A percentile compares a stretch with the other conserved stretches of the same genome.
These are phyloP conservation scores for Syzygium syzygioides DNA, from an alignment of 441 rosid genomes.

Conservation along the genomic window DNA sequence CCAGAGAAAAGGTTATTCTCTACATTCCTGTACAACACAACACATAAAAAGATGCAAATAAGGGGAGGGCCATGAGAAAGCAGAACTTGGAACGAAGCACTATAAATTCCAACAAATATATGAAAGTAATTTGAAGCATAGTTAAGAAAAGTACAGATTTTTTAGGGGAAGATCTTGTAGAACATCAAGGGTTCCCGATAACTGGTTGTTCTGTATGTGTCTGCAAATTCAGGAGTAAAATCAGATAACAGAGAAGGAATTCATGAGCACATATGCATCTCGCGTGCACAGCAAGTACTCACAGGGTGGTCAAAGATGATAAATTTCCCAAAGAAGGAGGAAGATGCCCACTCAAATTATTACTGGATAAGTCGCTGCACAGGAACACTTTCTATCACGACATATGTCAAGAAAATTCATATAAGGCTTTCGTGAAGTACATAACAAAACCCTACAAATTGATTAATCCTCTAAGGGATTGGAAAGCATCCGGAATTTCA, in stretches of 20 bases:
- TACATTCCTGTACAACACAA: constrained; percentile 53
- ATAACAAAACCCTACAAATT: constrained; percentile 56
- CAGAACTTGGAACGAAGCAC: not conserved
- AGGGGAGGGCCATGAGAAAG: not conserved
- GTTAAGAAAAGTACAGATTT: constrained; percentile 60
- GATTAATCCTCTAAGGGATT: constrained; percentile 51
- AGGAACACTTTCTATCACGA: constrained; percentile 15
- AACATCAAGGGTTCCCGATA: constrained; percentile 80
- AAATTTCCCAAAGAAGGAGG: constrained; percentile 68
- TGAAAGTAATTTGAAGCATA: constrained; percentile 4
- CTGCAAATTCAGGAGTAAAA: constrained; percentile 48
- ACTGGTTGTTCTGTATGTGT: constrained; percentile 74
- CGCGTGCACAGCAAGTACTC: constrained; percentile 16
- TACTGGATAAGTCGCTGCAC: constrained; percentile 73
- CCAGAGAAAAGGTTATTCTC: constrained; percentile 84
- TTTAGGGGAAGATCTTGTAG: constrained; percentile 72
- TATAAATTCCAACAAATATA: not conserved
- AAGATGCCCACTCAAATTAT: constrained; percentile 72
- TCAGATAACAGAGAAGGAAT: not conserved
- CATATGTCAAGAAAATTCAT: constrained; percentile 1
- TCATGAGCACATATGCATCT: not conserved
- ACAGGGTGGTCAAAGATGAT: constrained; percentile 68
- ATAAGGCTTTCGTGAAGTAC: not conserved
- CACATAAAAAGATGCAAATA: not conserved
- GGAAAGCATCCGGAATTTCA: constrained; percentile 81